Evolutionary conservation across 129 eudicot species (phyloP).

Genomic region (Helichrysum umbraculigerum): DNA sequence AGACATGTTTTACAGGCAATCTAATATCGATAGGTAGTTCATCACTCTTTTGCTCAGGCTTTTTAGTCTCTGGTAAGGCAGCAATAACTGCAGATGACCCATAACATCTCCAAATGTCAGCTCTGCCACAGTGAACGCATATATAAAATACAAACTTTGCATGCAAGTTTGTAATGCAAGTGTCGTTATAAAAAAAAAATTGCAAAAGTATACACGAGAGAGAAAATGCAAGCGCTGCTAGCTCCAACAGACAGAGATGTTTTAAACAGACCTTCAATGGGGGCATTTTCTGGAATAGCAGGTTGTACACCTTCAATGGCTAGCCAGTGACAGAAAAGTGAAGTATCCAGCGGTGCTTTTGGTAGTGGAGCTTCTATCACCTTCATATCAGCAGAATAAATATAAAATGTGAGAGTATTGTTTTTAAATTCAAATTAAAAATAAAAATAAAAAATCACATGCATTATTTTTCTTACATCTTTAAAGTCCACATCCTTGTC

Average conservation of each 20-base stretch:
- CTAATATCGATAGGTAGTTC: slow-evolving; percentile 64
- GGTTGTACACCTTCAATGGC: slow-evolving; percentile 84
- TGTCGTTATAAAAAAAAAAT: not conserved
- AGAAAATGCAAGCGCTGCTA: not conserved
- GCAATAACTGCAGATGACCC: slow-evolving; percentile 53
- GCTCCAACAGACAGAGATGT: not conserved
- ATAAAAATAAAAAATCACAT: not conserved
- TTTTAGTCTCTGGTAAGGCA: slow-evolving; percentile 47
- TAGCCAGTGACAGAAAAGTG: slow-evolving; percentile 65
- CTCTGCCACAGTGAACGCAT: slow-evolving; percentile 30
- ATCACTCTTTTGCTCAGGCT: slow-evolving; percentile 49
- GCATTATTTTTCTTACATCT: slow-evolving; percentile 43
- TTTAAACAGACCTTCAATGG: slow-evolving; percentile 55
- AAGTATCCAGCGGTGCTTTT: slow-evolving; percentile 72
- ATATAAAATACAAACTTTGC: slow-evolving; percentile 16
- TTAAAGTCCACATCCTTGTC: slow-evolving; percentile 70
- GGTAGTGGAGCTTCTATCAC: slow-evolving; percentile 81
- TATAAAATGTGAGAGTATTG: not conserved
- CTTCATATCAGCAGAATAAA: slow-evolving; percentile 28
- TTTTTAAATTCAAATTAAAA: not conserved
- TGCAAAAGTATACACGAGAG: no score
- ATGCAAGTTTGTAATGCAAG: not conserved
- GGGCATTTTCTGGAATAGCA: slow-evolving; percentile 76
- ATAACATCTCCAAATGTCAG: slow-evolving; percentile 37
- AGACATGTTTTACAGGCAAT: slow-evolving; percentile 69